phyloP scores from a whole-genome alignment of 148 eudicot genomes.

The Hydrangea macrophylla region DNA sequence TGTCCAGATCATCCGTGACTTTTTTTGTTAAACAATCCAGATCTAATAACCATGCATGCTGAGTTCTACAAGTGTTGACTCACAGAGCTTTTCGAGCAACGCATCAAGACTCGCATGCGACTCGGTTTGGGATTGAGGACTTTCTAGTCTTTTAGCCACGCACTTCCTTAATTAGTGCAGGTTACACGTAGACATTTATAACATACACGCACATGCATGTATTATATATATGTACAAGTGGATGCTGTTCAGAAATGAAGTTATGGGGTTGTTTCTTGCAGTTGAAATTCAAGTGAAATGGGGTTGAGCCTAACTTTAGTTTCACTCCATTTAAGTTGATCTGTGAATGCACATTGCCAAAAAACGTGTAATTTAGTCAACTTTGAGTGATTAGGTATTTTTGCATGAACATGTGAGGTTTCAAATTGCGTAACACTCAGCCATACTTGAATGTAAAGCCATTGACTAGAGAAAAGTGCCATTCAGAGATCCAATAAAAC shows the following conservation, averaged over 20 bases:
- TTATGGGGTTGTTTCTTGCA: not conserved
- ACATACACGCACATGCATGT: not conserved
- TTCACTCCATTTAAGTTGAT: not conserved
- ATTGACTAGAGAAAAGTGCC: not conserved
- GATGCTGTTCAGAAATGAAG: too few species aligned
- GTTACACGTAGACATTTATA: not conserved
- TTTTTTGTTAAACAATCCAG: too few species aligned
- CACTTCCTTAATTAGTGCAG: not conserved
- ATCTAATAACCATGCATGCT: not conserved
- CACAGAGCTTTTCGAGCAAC: not conserved
- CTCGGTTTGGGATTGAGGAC: not conserved
- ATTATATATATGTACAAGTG: too few species aligned
- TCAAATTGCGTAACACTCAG: not conserved
- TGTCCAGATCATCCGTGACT: too few species aligned
- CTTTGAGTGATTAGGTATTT: slow-evolving; percentile 11
- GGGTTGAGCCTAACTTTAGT: slow-evolving; percentile 22
- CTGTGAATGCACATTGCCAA: slow-evolving; percentile 11
- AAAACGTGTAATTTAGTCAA: slow-evolving; percentile 3
- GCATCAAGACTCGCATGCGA: not conserved
- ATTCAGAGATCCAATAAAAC: slow-evolving; percentile 10
- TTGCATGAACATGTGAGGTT: slow-evolving; percentile 5
- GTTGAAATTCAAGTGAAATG: slow-evolving; percentile 6
- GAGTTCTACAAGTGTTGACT: not conserved
- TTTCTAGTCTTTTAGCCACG: not conserved
- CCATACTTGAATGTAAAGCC: slow-evolving; percentile 17